A percentile compares a stretch with the other conserved stretches of the same genome.
Conservation (phyloP, 2,329 filamentous ascomycete genomes). For the Apiospora marii region DNA sequence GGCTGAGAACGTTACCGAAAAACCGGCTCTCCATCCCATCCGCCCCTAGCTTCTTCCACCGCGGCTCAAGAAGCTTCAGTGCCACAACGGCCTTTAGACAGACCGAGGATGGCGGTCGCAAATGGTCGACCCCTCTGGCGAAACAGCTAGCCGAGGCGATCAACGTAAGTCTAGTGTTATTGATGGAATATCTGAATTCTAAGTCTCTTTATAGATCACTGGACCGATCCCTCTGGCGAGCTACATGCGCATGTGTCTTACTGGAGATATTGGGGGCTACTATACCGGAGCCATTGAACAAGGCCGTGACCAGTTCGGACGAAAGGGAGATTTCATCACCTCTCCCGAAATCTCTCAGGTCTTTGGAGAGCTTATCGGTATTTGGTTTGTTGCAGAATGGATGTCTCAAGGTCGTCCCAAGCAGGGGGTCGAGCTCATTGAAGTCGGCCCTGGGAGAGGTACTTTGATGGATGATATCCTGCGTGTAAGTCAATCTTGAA, state of each 20-base stretch:
- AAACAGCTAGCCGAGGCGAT: slow-evolving; percentile 89
- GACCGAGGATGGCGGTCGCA: slow-evolving; percentile 54
- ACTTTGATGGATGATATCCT: slow-evolving; percentile 98
- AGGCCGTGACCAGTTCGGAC: slow-evolving; percentile 87
- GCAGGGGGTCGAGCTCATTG: slow-evolving; percentile 84
- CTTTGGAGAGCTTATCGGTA: slow-evolving; percentile 91
- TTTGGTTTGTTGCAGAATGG: slow-evolving; percentile 98
- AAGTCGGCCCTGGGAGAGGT: slow-evolving; percentile 91
- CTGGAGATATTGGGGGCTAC: slow-evolving; percentile 88
- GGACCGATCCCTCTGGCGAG: slow-evolving; percentile 91
- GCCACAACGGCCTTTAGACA: slow-evolving; percentile 36
- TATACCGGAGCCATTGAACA: slow-evolving; percentile 79
- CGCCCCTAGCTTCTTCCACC: slow-evolving; percentile 25
- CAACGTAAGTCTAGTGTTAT: slow-evolving; percentile 61
- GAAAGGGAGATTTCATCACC: slow-evolving; percentile 93
- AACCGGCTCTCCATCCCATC: slow-evolving; percentile 29
- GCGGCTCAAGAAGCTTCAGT: slow-evolving; percentile 37
- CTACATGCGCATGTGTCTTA: slow-evolving; percentile 99
- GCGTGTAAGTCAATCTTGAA: slow-evolving; percentile 67
- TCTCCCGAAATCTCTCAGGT: slow-evolving; percentile 97
- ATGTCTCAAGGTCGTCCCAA: slow-evolving; percentile 82
- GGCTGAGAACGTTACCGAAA: slow-evolving; percentile 35
- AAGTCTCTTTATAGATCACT: slow-evolving; percentile 60
- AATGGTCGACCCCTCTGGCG: slow-evolving; percentile 93
- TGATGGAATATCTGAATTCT: not conserved